Conservation (phyloP, 2,329 filamentous ascomycete species). For the Proliferodiscus dingleyae region DNA sequence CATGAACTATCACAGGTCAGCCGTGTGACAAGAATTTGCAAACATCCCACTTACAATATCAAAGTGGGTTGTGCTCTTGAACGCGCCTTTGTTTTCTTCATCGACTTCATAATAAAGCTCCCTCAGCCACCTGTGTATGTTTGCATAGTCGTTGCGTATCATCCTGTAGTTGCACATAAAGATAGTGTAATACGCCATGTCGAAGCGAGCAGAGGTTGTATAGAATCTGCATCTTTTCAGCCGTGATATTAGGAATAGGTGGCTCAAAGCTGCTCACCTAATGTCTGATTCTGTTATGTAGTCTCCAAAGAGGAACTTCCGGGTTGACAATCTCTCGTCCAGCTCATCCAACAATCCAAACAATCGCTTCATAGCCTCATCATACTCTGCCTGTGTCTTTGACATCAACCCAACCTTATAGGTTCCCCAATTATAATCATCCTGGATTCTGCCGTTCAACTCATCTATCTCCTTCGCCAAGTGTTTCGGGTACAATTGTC, state of each 20-base stretch:
- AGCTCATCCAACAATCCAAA: slow-evolving; percentile 72
- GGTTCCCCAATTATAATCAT: slow-evolving; percentile 61
- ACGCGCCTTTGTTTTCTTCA: slow-evolving; percentile 47
- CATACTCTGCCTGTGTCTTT: slow-evolving; percentile 75
- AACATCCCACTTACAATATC: slow-evolving; percentile 24
- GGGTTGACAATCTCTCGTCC: slow-evolving; percentile 57
- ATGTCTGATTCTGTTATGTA: slow-evolving; percentile 64
- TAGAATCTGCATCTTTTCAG: slow-evolving; percentile 43
- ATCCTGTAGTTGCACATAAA: slow-evolving; percentile 59
- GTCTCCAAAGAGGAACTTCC: slow-evolving; percentile 54
- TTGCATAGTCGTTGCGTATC: slow-evolving; percentile 59
- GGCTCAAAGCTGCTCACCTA: not conserved
- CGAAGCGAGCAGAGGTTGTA: slow-evolving; percentile 62
- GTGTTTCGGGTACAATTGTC: not conserved
- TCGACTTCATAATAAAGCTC: slow-evolving; percentile 63
- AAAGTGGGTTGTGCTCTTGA: slow-evolving; percentile 63
- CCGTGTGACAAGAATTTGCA: not conserved
- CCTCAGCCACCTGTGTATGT: slow-evolving; percentile 63
- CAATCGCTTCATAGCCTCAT: slow-evolving; percentile 61
- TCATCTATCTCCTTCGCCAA: not conserved
- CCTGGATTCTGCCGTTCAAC: slow-evolving; percentile 69
- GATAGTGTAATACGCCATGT: slow-evolving; percentile 59
- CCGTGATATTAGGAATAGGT: not conserved
- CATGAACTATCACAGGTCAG: not conserved
- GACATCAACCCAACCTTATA: slow-evolving; percentile 77